phyloP scores from a whole-genome alignment of 192 early-diverging fungal genomes.

The Polychytrium aggregatum region DNA sequence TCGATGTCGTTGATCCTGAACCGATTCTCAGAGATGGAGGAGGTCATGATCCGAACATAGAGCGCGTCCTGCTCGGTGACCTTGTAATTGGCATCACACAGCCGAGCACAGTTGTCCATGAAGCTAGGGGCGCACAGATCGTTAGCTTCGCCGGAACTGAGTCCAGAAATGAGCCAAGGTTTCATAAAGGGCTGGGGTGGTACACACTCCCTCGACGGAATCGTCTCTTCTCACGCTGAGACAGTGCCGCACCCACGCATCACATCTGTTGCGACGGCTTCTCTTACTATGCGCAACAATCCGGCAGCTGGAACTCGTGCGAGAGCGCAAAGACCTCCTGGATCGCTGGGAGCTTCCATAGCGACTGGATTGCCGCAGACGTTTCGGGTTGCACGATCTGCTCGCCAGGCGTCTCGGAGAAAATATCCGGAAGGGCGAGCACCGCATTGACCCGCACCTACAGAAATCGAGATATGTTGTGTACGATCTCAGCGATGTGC shows the following conservation, averaged over 20 bases:
- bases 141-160: neutral
- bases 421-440: too few relatives aligned
- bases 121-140: too few relatives aligned
- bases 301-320: conserved; percentile 32
- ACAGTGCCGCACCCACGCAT: too few relatives aligned
- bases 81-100: conserved; percentile 33
- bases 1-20: conserved; percentile 48
- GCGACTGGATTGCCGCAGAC: conserved; percentile 9
- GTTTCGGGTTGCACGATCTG: conserved; percentile 15
- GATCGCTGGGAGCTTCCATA: conserved; percentile 32
- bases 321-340: conserved; percentile 15
- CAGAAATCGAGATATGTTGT: too few relatives aligned
- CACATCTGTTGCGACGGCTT: neutral
- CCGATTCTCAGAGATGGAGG: conserved; percentile 58
- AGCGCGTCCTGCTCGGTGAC: conserved; percentile 63
- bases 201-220: neutral
- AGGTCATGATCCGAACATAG: conserved; percentile 53
- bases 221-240: too few relatives aligned
- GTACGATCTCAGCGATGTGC: too few relatives aligned
- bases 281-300: conserved; percentile 28
- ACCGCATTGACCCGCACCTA: too few relatives aligned
- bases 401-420: too few relatives aligned
- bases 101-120: conserved; percentile 29
- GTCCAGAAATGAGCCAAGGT: too few relatives aligned
- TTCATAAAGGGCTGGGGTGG: too few relatives aligned